Base-by-base conservation (phyloP, 331 rosid genomes). In the Rhamnella rubrinervis region DNA sequence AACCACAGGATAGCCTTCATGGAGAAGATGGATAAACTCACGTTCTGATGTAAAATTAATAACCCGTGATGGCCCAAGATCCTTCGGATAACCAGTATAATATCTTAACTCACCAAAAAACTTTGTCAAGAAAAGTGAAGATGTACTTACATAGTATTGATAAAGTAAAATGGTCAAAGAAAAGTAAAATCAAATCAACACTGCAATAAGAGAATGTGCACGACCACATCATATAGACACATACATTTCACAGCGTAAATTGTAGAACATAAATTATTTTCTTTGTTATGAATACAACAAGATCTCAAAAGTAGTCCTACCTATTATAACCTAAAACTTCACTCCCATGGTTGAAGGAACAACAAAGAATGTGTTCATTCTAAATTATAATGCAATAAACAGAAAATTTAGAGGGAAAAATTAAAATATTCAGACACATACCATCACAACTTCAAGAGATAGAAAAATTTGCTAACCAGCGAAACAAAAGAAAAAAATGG, bases 41-140 rank as follows among this genome's bases (percentile, higher is more conserved):
- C 92, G 95, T 80, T 93, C 97, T 52, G 97, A 90, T 51, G 91
- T 89, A 82, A 91, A 89, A 88, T 89, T 86, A 80, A 87, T 75
- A 61, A 93, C 88, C 78, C 86, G 75, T 31, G 98, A 86, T 50
- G 95, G 91, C 67, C 95, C 97, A 49, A 91, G 91, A 77, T 85
- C 85, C 86, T 93, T 93, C 21, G 97, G 97, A 73, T 83, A 89
- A 66, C 97, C 96, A 61, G 88, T 87, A 66, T 91, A 89, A 72
- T 89, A 87, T 82, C 98, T 93, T 60, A 10, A 23, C 65, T 38
- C 61, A 64, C 17, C 74, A 44, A 23, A 72, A 35, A n/a, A 51
- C n/a, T 2, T 23, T 46, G 37, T 25, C 31, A 38, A 53, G 56
- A 53, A 28, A 53, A 46, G 28, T 61, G 47, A 55, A 50, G 47